Base-by-base conservation (phyloP, 192 early-diverging fungal genomes). In the Powellomyces hirtus region DNA sequence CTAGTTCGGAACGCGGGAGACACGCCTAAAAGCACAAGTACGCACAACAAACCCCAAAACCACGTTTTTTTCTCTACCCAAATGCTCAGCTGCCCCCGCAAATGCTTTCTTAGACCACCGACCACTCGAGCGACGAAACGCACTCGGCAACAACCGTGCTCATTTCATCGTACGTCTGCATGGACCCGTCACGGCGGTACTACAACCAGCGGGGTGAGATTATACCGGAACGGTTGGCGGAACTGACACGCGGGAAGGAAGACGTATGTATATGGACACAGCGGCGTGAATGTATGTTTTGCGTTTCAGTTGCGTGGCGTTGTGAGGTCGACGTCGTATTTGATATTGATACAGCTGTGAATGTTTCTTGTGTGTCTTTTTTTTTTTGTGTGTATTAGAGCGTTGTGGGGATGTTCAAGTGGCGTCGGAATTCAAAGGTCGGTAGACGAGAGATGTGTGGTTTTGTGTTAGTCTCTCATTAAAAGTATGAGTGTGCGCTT, bases 341-440 rank as follows among this genome's bases (percentile, higher is more conserved):
- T n/a, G n/a, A n/a, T n/a, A n/a, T n/a, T n/a, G n/a, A n/a, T n/a
- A n/a, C n/a, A n/a, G n/a, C n/a, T n/a, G n/a, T n/a, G n/a, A n/a
- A n/a, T n/a, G n/a, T n/a, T n/a, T n/a, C n/a, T n/a, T n/a, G n/a
- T n/a, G n/a, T n/a, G n/a, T n/a, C n/a, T n/a, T n/a, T n/a, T n/a
- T n/a, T n/a, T n/a, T n/a, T n/a, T n/a, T n/a, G n/a, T n/a, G n/a
- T n/a, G n/a, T n/a, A n/a, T n/a, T n/a, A 64, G 62, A 35, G 18
- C 35, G 49, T 64, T 20, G 27, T 64, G 8, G 62, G 62, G 33
- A 27, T 51, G 44, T 64, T 64, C 62, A 45, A 50, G 45, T 64
- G 62, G 62, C 22, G 62, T 30, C 42, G 62, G 14, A 64, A 64
- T 51, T 34, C 62, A 0, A 10, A 64, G 49, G 62, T 64, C 11